Conservation (phyloP, 2,329 filamentous ascomycete species). For the Colletotrichum brevisporum region DNA sequence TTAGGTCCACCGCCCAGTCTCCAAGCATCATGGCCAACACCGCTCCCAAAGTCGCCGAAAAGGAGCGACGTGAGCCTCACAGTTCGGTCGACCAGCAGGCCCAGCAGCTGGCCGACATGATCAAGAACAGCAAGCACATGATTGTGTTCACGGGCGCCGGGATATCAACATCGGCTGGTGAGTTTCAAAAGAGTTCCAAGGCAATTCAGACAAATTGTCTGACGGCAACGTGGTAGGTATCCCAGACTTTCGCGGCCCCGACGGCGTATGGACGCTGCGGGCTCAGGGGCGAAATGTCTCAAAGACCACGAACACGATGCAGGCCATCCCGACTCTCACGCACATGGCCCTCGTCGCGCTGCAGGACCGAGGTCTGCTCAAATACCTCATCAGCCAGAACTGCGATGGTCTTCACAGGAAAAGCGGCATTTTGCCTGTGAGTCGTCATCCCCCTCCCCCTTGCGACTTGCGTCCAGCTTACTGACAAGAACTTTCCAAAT, state of each 20-base stretch:
- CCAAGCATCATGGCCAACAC: slow-evolving; percentile 26
- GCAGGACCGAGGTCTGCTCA: slow-evolving; percentile 56
- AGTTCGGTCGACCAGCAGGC: slow-evolving; percentile 52
- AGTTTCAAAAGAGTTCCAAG: slow-evolving; percentile 1
- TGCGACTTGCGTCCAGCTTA: background rate
- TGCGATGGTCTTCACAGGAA: slow-evolving; percentile 61
- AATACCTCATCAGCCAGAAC: slow-evolving; percentile 61
- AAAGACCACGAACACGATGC: slow-evolving; percentile 53
- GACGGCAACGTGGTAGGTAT: slow-evolving; percentile 50
- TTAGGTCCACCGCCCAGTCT: no score
- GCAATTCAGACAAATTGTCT: background rate
- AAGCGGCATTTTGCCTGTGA: slow-evolving; percentile 61
- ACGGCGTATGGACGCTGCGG: slow-evolving; percentile 60
- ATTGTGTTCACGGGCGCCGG: slow-evolving; percentile 63
- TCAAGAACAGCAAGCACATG: slow-evolving; percentile 59
- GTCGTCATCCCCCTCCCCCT: slow-evolving; percentile 6
- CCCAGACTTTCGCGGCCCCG: slow-evolving; percentile 62
- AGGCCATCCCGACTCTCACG: slow-evolving; percentile 60
- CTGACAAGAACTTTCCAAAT: background rate
- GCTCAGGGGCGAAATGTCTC: slow-evolving; percentile 56
- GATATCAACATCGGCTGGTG: slow-evolving; percentile 61
- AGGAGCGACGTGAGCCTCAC: slow-evolving; percentile 20
- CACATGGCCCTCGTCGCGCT: slow-evolving; percentile 63
- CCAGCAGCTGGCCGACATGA: slow-evolving; percentile 51
- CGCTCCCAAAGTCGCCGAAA: slow-evolving; percentile 32